Evolutionary conservation across 306 rosid species (phyloP).

Genomic region (Begonia masoniana): DNA sequence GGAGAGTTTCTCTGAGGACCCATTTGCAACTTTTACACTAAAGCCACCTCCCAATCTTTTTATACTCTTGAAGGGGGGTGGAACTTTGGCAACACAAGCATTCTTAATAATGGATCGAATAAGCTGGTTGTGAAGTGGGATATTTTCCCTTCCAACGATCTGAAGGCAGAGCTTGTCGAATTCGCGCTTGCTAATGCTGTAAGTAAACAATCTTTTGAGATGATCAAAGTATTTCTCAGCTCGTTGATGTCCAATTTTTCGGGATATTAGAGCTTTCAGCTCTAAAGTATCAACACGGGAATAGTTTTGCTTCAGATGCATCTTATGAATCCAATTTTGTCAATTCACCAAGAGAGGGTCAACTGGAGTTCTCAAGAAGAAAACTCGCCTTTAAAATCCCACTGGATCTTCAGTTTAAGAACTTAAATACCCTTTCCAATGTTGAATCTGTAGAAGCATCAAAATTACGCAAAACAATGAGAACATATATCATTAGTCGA

Average conservation of each 20-base stretch:
- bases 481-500: no score
- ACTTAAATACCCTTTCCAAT: slow-evolving; percentile 44
- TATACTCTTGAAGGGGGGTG: slow-evolving; percentile 40
- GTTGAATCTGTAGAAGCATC: slow-evolving; percentile 22
- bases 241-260: slow-evolving; percentile 59
- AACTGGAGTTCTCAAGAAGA: slow-evolving; percentile 22
- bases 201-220: slow-evolving; percentile 50
- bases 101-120: slow-evolving; percentile 61
- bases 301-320: slow-evolving; percentile 29
- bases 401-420: slow-evolving; percentile 21
- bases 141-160: slow-evolving; percentile 67
- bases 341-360: slow-evolving; percentile 15
- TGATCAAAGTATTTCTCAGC: slow-evolving; percentile 64
- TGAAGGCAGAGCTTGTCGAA: slow-evolving; percentile 51
- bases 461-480: slow-evolving; percentile 5
- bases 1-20: slow-evolving; percentile 23
- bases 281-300: slow-evolving; percentile 55
- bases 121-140: slow-evolving; percentile 69
- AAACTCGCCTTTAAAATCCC: slow-evolving; percentile 13
- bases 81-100: slow-evolving; percentile 53
- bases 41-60: slow-evolving; percentile 21
- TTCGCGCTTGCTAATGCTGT: slow-evolving; percentile 54
- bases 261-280: slow-evolving; percentile 58
- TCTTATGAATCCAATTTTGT: slow-evolving; percentile 16
- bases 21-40: slow-evolving; percentile 36